These are phyloP conservation scores for Ashbya aceris DNA, from an alignment of 1,139 yeast genomes.

Conservation along the genomic window DNA sequence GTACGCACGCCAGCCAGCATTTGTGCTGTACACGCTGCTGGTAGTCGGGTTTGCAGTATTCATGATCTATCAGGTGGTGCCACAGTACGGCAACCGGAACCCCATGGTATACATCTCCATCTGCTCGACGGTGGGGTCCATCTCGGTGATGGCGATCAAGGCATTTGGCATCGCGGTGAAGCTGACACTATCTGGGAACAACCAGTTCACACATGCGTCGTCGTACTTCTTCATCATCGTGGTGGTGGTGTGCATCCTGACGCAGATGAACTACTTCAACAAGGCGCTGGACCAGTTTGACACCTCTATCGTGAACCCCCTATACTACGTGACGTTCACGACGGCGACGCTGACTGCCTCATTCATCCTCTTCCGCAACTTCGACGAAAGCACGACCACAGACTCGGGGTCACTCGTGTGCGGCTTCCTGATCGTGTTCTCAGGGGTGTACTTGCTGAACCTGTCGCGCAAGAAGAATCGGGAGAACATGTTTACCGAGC, in stretches of 20 bases:
- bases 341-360: slow-evolving; percentile 83
- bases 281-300: slow-evolving; percentile 90
- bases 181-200: slow-evolving; percentile 77
- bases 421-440: slow-evolving; percentile 79
- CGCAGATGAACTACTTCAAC: slow-evolving; percentile 91
- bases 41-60: slow-evolving; percentile 62
- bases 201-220: slow-evolving; percentile 77
- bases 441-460: slow-evolving; percentile 79
- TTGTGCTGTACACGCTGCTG: slow-evolving; percentile 52
- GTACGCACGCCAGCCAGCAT: slow-evolving; percentile 76
- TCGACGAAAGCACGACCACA: slow-evolving; percentile 59
- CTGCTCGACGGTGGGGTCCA: slow-evolving; percentile 85
- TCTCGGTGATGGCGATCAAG: slow-evolving; percentile 85
- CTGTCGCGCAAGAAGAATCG: slow-evolving; percentile 54
- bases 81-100: slow-evolving; percentile 67
- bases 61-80: slow-evolving; percentile 79
- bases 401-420: slow-evolving; percentile 77
- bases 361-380: slow-evolving; percentile 77
- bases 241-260: slow-evolving; percentile 72
- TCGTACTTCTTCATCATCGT: slow-evolving; percentile 75
- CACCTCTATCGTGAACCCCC: slow-evolving; percentile 84
- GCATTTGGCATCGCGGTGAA: slow-evolving; percentile 91
- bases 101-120: slow-evolving; percentile 88
- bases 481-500: slow-evolving; percentile 31
- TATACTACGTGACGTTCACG: slow-evolving; percentile 85